Percentiles rank a stretch among this genome's conserved stretches.
phyloP scores from a whole-genome alignment of 148 eudicot species.

The Spergularia marina region DNA sequence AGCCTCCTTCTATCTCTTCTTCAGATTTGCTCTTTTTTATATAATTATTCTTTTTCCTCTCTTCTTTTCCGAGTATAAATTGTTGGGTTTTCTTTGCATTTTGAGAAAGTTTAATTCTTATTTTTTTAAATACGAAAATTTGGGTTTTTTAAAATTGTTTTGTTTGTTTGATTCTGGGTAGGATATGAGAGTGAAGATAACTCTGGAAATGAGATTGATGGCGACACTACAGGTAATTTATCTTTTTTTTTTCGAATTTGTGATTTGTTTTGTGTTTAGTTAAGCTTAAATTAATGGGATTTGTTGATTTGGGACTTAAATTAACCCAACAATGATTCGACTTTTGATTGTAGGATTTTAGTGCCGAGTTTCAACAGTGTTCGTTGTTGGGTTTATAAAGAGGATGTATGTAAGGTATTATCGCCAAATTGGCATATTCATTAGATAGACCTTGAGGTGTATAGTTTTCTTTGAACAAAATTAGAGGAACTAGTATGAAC shows the following conservation, averaged over 20 bases:
- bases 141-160: not conserved
- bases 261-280: not conserved
- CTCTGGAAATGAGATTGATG: constrained; percentile 59
- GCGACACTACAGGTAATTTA: constrained; percentile 56
- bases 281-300: not conserved
- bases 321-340: too few relatives aligned
- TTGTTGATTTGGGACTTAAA: too few relatives aligned
- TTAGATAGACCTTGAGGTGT: too few relatives aligned
- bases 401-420: too few relatives aligned
- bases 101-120: not conserved
- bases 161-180: constrained; percentile 21
- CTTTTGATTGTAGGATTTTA: too few relatives aligned
- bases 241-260: not conserved
- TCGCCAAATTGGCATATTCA: too few relatives aligned
- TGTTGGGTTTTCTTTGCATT: not conserved
- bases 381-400: too few relatives aligned
- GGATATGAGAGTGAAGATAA: constrained; percentile 87
- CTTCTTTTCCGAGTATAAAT: not conserved
- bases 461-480: too few relatives aligned
- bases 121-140: not conserved
- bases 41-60: not conserved
- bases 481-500: too few relatives aligned
- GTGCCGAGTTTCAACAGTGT: too few relatives aligned
- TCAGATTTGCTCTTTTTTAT: constrained; percentile 37
- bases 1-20: too few relatives aligned